Conservation (phyloP, 768 basidiomycete species). For the Podaxis sp. region DNA sequence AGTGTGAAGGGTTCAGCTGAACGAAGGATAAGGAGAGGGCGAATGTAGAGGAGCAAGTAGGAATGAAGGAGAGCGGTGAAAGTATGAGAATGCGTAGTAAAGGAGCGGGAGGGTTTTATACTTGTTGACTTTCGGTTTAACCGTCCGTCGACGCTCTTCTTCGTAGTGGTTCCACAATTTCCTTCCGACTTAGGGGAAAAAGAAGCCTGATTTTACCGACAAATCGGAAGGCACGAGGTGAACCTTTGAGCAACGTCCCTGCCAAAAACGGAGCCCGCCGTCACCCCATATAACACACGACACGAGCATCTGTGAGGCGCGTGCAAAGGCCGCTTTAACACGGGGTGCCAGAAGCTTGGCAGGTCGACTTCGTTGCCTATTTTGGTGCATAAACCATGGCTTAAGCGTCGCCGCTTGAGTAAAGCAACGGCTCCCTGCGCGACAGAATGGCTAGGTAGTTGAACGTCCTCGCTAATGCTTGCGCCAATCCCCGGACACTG, state of each 20-base stretch:
- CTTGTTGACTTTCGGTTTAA: not conserved
- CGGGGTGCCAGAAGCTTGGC: not conserved
- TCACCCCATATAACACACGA: not conserved
- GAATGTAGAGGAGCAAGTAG: not conserved
- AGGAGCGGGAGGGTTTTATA: not conserved
- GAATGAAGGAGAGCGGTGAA: not conserved
- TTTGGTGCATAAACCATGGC: no score
- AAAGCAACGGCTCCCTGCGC: no score
- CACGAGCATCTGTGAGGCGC: not conserved
- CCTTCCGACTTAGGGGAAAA: not conserved
- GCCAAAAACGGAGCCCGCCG: not conserved
- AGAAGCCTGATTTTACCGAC: not conserved
- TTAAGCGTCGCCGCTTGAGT: not conserved
- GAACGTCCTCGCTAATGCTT: no score
- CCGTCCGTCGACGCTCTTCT: not conserved
- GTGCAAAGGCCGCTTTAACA: not conserved
- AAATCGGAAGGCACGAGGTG: not conserved
- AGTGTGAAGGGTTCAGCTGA: not conserved
- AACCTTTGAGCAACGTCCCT: not conserved
- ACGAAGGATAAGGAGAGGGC: not conserved
- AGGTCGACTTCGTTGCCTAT: not conserved
- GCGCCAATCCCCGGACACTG: no score
- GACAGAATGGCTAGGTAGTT: no score
- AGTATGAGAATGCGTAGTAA: not conserved
- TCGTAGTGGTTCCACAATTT: conserved; percentile 1